Conservation (phyloP, 345 rosid genomes). For the Acer negundo region DNA sequence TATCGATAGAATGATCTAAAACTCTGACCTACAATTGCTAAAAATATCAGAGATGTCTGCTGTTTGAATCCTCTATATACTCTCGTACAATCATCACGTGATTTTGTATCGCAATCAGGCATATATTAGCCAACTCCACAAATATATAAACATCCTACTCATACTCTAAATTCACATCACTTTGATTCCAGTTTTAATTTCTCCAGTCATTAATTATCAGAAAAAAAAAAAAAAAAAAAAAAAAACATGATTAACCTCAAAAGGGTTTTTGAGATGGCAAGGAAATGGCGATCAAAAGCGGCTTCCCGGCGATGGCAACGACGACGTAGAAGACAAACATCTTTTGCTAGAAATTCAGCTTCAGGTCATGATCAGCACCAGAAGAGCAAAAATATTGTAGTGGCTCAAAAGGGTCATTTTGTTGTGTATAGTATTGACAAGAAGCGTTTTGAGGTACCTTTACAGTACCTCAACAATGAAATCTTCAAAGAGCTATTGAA, state of each 20-base stretch:
- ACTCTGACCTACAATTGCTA: background rate
- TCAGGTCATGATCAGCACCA: background rate
- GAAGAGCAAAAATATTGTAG: background rate
- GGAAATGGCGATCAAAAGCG: conserved; percentile 6
- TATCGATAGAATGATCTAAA: background rate
- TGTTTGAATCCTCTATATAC: background rate
- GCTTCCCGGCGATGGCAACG: background rate
- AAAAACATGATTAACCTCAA: background rate
- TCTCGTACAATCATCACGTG: conserved; percentile 5
- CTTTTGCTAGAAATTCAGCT: background rate
- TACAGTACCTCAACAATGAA: background rate
- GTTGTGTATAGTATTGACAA: background rate
- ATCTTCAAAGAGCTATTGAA: conserved; percentile 4
- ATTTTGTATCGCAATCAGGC: background rate
- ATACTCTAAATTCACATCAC: background rate
- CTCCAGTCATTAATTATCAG: background rate
- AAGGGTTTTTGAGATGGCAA: conserved; percentile 14
- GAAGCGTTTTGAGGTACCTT: conserved; percentile 12
- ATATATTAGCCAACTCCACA: background rate
- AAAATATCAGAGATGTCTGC: conserved; percentile 6
- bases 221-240: background rate
- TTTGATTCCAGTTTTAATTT: background rate
- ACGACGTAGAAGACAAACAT: background rate
- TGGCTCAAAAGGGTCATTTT: conserved; percentile 5
- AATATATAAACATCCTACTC: background rate